Evolutionary conservation across 306 rosid species (phyloP), one percentile per base, ranked within the genome.

Genomic region (Parietaria judaica): DNA sequence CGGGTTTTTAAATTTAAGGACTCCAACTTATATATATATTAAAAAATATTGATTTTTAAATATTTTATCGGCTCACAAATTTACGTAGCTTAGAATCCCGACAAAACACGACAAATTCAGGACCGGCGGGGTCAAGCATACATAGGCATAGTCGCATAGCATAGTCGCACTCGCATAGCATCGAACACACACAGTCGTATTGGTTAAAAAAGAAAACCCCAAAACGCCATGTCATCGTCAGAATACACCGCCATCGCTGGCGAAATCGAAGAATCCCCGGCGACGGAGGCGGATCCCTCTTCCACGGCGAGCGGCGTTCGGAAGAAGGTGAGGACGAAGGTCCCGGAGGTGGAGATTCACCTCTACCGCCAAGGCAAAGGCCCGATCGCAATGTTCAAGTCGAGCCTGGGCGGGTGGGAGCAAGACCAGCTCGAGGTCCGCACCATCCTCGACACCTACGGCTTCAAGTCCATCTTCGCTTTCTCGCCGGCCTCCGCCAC

Each of bases 401-500:
- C 84, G 3, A 23, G 51, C 23, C 72, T 92, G 3, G 98, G 95
- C 0, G 96, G 96, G 38, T 88, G 90, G 90, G 98, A 86, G n/a
- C 95, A 84, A 72, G 83, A 92, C 76, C 88, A 92, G 78, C 53
- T 92, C 39, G 95, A 92, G 66, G 81, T 92, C 7, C 76, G 88
- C 0, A 83, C 84, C 34, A 82, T 88, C 36, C 90, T 92, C n/a
- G 90, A 92, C 7, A 84, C 77, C 11, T 65, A 82, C 53, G 86
- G 82, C 6, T 67, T 92, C 69, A 88, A 92, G 61, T 71, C 85
- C 35, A n/a, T 88, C 4, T 86, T 41, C 55, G 95, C 96, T 0
- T 92, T 88, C 65, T 83, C 74, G 43, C 67, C 79, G 6, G 71
- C 35, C 15, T 41, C 76, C 3, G 83, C 74, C n/a, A 83, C 77